Percentiles rank a stretch among this genome's conserved stretches.
These are phyloP conservation scores for Suillus subaureus DNA, from an alignment of 768 basidiomycete species.

Conservation along the genomic window DNA sequence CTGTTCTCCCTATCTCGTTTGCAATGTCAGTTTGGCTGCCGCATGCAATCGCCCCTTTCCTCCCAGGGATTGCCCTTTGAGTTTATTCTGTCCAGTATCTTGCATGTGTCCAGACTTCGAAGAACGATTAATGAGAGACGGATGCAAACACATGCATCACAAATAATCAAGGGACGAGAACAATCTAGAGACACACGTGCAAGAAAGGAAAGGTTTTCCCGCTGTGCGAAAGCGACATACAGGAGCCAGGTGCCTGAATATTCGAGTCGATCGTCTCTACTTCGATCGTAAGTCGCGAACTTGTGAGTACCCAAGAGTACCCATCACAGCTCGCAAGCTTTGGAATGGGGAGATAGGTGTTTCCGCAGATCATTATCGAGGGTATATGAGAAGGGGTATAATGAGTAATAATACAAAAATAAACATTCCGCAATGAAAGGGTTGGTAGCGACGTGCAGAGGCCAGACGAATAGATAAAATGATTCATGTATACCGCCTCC, in stretches of 20 bases:
- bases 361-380: background rate
- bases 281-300: too few relatives aligned
- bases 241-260: too few relatives aligned
- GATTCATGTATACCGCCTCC: background rate
- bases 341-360: background rate
- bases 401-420: background rate
- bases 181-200: too few relatives aligned
- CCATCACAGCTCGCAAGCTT: background rate
- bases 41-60: too few relatives aligned
- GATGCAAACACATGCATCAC: too few relatives aligned
- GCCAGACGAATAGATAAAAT: background rate
- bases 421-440: background rate
- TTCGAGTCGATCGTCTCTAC: too few relatives aligned
- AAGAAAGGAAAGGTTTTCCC: background rate
- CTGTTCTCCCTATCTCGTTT: too few relatives aligned
- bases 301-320: too few relatives aligned
- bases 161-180: too few relatives aligned
- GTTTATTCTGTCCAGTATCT: background rate
- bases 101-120: background rate
- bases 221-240: background rate
- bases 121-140: background rate
- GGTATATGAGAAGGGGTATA: slow-evolving; percentile 3
- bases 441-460: background rate
- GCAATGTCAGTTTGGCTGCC: background rate
- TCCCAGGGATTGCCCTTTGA: background rate